Percentiles rank a stretch among this genome's conserved stretches.
Conservation (phyloP, 2,329 filamentous ascomycete genomes). For the Colletotrichum sp. region DNA sequence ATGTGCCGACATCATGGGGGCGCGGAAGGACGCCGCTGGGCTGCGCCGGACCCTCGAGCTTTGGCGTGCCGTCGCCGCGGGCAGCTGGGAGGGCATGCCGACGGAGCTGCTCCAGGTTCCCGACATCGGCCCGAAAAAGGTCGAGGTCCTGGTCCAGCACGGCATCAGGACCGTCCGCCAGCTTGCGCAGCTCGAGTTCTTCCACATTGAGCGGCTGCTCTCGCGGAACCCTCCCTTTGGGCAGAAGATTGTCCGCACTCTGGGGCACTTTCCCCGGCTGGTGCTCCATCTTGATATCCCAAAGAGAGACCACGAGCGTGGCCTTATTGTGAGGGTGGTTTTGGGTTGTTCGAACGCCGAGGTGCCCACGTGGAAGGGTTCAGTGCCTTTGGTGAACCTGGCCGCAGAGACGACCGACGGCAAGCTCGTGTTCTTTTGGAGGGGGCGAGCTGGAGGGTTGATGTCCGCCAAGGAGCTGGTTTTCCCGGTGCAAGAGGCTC, state of each 20-base stretch:
- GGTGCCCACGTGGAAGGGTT: conserved; percentile 67
- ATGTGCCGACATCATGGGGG: conserved; percentile 41
- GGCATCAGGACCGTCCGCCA: conserved; percentile 74
- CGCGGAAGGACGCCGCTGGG: conserved; percentile 65
- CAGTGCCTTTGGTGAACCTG: conserved; percentile 73
- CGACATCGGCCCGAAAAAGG: conserved; percentile 76
- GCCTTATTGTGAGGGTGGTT: conserved; percentile 65
- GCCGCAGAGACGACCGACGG: conserved; percentile 76
- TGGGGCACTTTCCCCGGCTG: conserved; percentile 73
- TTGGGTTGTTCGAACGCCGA: conserved; percentile 75
- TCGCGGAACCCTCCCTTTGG: conserved; percentile 87
- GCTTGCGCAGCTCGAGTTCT: conserved; percentile 70
- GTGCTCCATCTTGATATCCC: conserved; percentile 42
- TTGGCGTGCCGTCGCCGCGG: conserved; percentile 76
- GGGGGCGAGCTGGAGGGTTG: conserved; percentile 68
- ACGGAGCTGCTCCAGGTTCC: conserved; percentile 85
- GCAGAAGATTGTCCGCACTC: conserved; percentile 65
- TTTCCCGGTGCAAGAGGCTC: conserved; percentile 58
- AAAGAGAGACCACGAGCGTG: conserved; percentile 29
- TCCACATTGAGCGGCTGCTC: conserved; percentile 77
- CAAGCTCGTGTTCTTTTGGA: conserved; percentile 71
- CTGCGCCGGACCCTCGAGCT: conserved; percentile 77
- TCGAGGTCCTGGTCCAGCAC: conserved; percentile 75
- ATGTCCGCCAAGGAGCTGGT: conserved; percentile 62
- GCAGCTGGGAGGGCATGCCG: conserved; percentile 73